Conservation (phyloP, 192 early-diverging fungal genomes). For the Chytriomyces hyalinus region DNA sequence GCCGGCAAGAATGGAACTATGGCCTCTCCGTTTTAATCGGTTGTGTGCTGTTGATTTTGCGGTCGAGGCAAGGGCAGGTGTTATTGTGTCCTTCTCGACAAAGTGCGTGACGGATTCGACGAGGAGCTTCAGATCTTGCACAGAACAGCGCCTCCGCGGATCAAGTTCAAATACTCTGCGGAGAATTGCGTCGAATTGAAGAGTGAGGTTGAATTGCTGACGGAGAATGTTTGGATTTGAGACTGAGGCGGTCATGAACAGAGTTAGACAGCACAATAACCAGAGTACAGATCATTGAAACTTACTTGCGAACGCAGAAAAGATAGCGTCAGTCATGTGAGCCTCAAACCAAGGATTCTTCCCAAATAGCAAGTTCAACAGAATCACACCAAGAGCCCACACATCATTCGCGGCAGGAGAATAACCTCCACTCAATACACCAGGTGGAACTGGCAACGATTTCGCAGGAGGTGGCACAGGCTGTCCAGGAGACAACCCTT, state of each 20-base stretch:
- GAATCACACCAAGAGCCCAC: conserved; percentile 87
- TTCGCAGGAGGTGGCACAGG: conserved; percentile 60
- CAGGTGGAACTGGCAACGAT: conserved; percentile 52
- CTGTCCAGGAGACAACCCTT: conserved; percentile 54
- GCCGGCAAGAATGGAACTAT: conserved; percentile 23
- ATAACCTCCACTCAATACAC: conserved; percentile 49
- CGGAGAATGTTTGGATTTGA: conserved; percentile 39
- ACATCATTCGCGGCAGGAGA: conserved; percentile 81
- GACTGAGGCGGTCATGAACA: conserved; percentile 37
- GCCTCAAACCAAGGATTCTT: conserved; percentile 79
- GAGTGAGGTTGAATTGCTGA: conserved; percentile 60
- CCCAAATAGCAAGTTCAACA: conserved; percentile 86
- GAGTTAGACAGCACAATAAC: background rate
- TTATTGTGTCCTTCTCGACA: conserved; percentile 20
- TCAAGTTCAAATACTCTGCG: conserved; percentile 76
- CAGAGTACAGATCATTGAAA: background rate
- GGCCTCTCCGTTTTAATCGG: background rate
- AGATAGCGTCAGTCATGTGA: conserved; percentile 71
- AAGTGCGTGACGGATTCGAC: conserved; percentile 24
- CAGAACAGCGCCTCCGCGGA: conserved; percentile 31
- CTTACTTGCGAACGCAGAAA: conserved; percentile 61
- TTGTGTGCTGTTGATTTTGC: background rate
- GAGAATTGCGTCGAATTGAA: conserved; percentile 71
- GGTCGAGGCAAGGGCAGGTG: background rate
- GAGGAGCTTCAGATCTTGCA: conserved; percentile 25